Base-by-base conservation (phyloP, 176 grass and related monocot genomes). In the Luzula sylvatica region DNA sequence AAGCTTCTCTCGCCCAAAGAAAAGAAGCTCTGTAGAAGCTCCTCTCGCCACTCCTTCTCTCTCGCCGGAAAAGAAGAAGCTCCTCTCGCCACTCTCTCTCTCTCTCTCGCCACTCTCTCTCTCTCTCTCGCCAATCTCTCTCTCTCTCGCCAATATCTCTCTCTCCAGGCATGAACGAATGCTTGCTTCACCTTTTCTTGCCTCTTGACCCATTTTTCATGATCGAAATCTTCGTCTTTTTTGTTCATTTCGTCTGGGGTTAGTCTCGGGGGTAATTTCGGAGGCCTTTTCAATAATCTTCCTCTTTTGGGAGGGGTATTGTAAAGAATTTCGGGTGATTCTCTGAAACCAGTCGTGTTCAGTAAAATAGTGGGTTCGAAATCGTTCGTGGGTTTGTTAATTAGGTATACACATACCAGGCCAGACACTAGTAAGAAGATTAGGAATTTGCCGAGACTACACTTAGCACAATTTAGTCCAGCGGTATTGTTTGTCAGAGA, bases 161-260 rank as follows among this genome's bases (percentile, higher is more conserved):
- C n/a, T n/a, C n/a, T 79, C 85, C 92, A 96, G 42, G 85, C 92
- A 89, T 96, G 81, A 56, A 74, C 39, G 35, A 96, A 89, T 73
- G 92, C 81, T 47, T 89, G 77, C 74, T 89, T 96, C 53, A 96
- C 92, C 63, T 89, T 96, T 30, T 86, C 75, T 77, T 89, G 80
- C 46, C 83, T 84, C 1, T 51, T 72, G 46, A 60, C 38, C 85
- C 81, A 89, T 62, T 75, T 65, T 26, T 64, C 38, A 55, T 73
- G 30, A 58, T 71, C 66, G 55, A 66, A 45, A 30, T 53, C 58
- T 51, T 70, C 75, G 74, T 56, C 82, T 52, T 74, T 69, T 67
- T 79, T 86, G 48, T 74, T 65, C 3, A 82, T 78, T 75, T 90
- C 74, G 65, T 86, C 68, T 65, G 92, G 85, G 65, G 92, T 66